Evolutionary conservation across 139 green algal genomes (phyloP).

Genomic region (Mychonastes homosphaera): DNA sequence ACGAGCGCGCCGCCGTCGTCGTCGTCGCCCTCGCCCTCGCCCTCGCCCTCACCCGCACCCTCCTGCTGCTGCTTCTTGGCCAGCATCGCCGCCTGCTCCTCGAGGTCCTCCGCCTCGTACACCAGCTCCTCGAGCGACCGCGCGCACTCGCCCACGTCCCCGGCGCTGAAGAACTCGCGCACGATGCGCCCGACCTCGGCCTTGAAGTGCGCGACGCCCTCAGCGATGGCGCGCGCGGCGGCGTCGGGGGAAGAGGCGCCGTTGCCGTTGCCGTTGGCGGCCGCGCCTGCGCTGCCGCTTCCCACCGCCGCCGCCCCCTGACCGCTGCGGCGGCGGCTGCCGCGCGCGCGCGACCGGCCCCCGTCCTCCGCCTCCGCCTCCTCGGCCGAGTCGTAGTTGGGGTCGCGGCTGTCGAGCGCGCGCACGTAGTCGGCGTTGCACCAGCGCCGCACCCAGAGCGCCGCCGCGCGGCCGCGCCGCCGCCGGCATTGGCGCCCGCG

Average conservation of each 20-base stretch:
- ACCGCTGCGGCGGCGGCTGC: too few relatives aligned
- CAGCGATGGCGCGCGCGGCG: not conserved
- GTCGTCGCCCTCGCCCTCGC: too few relatives aligned
- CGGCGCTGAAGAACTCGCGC: slow-evolving; percentile 76
- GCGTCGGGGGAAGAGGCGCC: not conserved
- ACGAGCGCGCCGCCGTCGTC: too few relatives aligned
- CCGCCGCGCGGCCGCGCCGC: too few relatives aligned
- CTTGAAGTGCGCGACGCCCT: not conserved
- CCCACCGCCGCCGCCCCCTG: too few relatives aligned
- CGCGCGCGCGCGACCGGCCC: too few relatives aligned
- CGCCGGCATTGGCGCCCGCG: too few relatives aligned
- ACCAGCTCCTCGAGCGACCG: slow-evolving; percentile 30
- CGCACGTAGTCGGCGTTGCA: too few relatives aligned
- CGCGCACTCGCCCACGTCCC: slow-evolving; percentile 49
- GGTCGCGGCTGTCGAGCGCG: slow-evolving; percentile 66
- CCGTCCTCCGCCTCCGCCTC: slow-evolving; percentile 31
- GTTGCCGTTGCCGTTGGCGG: too few relatives aligned
- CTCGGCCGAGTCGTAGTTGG: slow-evolving; percentile 78
- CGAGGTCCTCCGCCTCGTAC: slow-evolving; percentile 29
- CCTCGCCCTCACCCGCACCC: too few relatives aligned
- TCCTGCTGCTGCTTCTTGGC: slow-evolving; percentile 12
- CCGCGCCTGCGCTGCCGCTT: too few relatives aligned
- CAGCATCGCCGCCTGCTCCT: slow-evolving; percentile 48
- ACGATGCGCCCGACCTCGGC: slow-evolving; percentile 46
- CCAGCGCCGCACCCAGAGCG: too few relatives aligned